These are phyloP conservation scores for Umbellularia californica DNA, from an alignment of 164 flowering plant genomes.

Conservation along the genomic window DNA sequence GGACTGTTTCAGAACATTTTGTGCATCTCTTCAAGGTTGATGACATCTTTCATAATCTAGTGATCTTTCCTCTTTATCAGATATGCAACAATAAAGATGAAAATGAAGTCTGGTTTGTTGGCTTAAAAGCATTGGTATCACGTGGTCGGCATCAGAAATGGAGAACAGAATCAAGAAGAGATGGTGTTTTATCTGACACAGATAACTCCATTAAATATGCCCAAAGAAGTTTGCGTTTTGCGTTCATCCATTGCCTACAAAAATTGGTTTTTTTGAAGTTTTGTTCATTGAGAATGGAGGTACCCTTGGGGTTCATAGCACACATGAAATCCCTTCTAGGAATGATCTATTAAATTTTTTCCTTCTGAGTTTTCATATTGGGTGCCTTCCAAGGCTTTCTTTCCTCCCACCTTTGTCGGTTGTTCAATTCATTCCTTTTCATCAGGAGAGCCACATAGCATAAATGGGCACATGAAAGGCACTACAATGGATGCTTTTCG, in stretches of 20 bases:
- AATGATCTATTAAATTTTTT: constrained; percentile 65
- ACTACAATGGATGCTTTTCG: constrained; percentile 62
- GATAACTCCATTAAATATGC: constrained; percentile 28
- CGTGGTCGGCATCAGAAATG: constrained; percentile 40
- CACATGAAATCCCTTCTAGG: constrained; percentile 37
- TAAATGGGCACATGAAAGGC: constrained; percentile 17
- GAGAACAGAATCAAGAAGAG: constrained; percentile 44
- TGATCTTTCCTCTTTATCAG: constrained; percentile 26
- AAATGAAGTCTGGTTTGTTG: constrained; percentile 94
- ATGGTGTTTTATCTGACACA: constrained; percentile 41
- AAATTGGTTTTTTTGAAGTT: constrained; percentile 11
- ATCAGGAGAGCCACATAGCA: constrained; percentile 34
- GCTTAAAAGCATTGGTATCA: constrained; percentile 69
- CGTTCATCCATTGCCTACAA: constrained; percentile 18
- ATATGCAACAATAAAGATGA: constrained; percentile 95
- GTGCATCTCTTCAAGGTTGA: no score
- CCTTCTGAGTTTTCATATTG: constrained; percentile 59
- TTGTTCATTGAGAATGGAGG: constrained; percentile 42
- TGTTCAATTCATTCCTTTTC: constrained; percentile 32
- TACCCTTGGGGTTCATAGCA: constrained; percentile 26
- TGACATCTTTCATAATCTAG: no score
- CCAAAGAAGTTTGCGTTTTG: constrained; percentile 38
- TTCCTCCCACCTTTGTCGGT: constrained; percentile 30
- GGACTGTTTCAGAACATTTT: no score
- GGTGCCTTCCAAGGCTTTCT: constrained; percentile 35